Evolutionary conservation across 345 rosid species (phyloP), one percentile per base, ranked within the genome.

Genomic region (Eucalyptus erythrocorys): DNA sequence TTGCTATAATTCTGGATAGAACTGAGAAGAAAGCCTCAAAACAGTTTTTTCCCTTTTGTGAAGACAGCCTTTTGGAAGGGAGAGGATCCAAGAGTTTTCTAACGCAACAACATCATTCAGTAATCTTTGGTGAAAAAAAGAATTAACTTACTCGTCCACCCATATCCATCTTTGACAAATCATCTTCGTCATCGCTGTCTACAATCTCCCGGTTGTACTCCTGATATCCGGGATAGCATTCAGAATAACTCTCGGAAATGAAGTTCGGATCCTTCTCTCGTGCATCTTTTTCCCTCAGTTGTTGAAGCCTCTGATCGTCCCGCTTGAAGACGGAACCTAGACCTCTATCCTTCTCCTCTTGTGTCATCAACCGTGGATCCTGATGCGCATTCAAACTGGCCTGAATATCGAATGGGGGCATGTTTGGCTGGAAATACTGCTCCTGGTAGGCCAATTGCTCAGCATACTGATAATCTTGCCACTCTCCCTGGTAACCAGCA

Each of bases 161-260:
- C 99, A 96, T 96, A 91, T 97, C 99, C 99, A 97, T 97, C 89
- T 97, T 97, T 24, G 99, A 93, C 90, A 97, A 91, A 92, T 97
- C 99, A 91, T 93, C 98, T 90, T 97, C 99, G 43, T 97, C 98
- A 61, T 97, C 99, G 57, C 99, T 97, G 90, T 95, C 99, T 16
- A 95, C 96, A 14, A 97, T 85, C 94, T 97, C 99, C 89, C 97
- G 97, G 91, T 96, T 96, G 89, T 96, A 97, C 91, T 97, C 98
- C 91, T 97, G 99, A 94, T 96, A 97, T 88, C 99, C 99, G 5
- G 99, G 99, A 92, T 98, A 98, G 92, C 99, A 98, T 94, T 98
- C 99, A 51, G 99, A 98, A 91, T 98, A 98, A 89, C 95, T 97
- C 91, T 98, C 99, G 16, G 99, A 98, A 64, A 98, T 92, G 90